A percentile compares a stretch with the other conserved stretches of the same genome.
Conservation (phyloP, 1,139 yeast genomes). For the Kodamaea alishanica region DNA sequence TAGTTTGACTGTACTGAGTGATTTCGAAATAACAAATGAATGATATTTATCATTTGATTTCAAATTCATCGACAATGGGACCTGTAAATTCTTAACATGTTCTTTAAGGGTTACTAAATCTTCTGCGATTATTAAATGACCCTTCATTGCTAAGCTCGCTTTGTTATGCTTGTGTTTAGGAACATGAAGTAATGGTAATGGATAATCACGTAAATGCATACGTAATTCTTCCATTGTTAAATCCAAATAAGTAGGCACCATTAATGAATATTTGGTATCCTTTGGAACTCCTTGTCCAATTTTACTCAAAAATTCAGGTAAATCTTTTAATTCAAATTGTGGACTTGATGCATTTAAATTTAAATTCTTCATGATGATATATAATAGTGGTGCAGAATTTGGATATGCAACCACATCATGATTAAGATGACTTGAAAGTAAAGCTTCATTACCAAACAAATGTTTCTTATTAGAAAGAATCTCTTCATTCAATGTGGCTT, state of each 20-base stretch:
- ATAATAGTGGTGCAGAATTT: conserved; percentile 62
- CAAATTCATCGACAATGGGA: conserved; percentile 51
- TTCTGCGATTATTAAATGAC: conserved; percentile 50
- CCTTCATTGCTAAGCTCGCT: conserved; percentile 37
- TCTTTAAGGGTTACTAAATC: conserved; percentile 35
- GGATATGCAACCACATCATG: conserved; percentile 57
- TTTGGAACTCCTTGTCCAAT: conserved; percentile 82
- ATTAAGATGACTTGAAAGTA: conserved; percentile 44
- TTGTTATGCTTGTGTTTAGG: conserved; percentile 22
- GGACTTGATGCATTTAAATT: conserved; percentile 55
- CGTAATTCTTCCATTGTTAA: conserved; percentile 50
- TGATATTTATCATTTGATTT: conserved; percentile 40
- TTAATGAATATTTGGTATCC: conserved; percentile 62
- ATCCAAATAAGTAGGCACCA: conserved; percentile 59
- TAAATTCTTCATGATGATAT: conserved; percentile 53
- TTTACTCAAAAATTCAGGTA: conserved; percentile 60
- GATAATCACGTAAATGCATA: conserved; percentile 63
- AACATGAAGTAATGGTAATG: conserved; percentile 52
- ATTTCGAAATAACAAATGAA: conserved; percentile 65
- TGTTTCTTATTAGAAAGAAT: conserved; percentile 51
- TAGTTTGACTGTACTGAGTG: conserved; percentile 73
- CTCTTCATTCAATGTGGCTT: conserved; percentile 38
- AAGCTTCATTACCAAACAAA: conserved; percentile 43
- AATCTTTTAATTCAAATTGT: conserved; percentile 45
- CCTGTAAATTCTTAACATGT: conserved; percentile 56